Base-by-base conservation (phyloP, 164 flowering plant genomes). In the Sextonia rubra region DNA sequence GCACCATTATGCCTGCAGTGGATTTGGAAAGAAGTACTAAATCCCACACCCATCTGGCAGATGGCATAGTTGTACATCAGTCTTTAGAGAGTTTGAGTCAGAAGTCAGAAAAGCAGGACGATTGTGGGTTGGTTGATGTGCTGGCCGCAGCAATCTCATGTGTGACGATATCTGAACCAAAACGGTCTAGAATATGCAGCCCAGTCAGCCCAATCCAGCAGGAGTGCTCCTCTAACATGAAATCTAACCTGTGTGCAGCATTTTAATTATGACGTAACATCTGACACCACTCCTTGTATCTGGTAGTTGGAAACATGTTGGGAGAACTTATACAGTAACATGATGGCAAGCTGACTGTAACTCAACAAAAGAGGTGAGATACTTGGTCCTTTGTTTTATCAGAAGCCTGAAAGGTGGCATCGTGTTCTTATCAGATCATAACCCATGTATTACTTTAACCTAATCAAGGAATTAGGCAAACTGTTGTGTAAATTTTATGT, bases 221-320 rank as follows among this genome's bases (percentile, higher is more conserved):
- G 79, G 92, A 91, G 64, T 78, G 83, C 76, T 90, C 97, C 3
- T 91, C 98, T 83, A 93, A 89, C 83, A 65, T 88, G 87, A 90
- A 84, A 72, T 70, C 91, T 77, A 88, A 81, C 69, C 95, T 94
- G 47, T 94, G 99, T 85, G 86, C 87, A 89, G 99, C 99, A 71
- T 94, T 91, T 73, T 94, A 85, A 91, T 69, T 75, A 74, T 68
- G 49, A 23, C 52, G 49, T 47, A 63, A 72, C 74, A 55, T 74
- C 80, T 76, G 78, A 80, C 74, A 73, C 64, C 32, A 15, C 61
- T 37, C n/a, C n/a, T n/a, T n/a, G n/a, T 55, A 3, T 11, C 72
- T 55, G 52, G 2, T 8, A 27, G 30, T 8, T 12, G 18, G 17
- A 17, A 20, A 6, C 6, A 17, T 23, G 15, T 1, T 47, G 68